A percentile compares a stretch with the other conserved stretches of the same genome.
Evolutionary conservation across 345 rosid species (phyloP).

Genomic region (Pistacia vera): DNA sequence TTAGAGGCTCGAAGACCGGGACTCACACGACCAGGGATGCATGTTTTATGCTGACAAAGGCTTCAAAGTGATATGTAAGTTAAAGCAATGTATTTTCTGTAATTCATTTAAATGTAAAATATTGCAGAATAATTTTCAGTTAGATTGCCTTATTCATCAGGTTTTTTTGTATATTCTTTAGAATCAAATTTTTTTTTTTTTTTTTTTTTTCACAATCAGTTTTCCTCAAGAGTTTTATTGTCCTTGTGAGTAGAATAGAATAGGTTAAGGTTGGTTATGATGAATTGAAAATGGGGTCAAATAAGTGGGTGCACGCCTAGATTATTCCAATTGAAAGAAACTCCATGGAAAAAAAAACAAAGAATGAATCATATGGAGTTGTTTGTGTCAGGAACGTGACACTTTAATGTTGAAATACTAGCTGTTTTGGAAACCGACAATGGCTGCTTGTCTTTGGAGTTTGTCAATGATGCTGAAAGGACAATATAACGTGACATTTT

Average conservation of each 20-base stretch:
- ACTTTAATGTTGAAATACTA: neutral
- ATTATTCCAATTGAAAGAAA: neutral
- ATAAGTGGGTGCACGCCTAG: neutral
- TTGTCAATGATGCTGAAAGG: neutral
- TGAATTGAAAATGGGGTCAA: neutral
- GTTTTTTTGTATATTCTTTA: slow-evolving; percentile 18
- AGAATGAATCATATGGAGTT: neutral
- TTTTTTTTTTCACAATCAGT: neutral
- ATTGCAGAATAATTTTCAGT: slow-evolving; percentile 10
- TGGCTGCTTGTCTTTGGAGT: no score
- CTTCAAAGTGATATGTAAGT: slow-evolving; percentile 26
- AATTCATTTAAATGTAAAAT: slow-evolving; percentile 29
- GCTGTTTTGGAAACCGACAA: neutral
- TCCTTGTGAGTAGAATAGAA: no score
- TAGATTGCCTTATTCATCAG: slow-evolving; percentile 13
- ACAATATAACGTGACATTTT: neutral
- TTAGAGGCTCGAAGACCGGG: slow-evolving; percentile 73
- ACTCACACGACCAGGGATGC: slow-evolving; percentile 45
- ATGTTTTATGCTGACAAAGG: slow-evolving; percentile 49
- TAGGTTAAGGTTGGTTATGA: no score
- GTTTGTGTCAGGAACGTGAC: neutral
- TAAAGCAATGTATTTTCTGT: slow-evolving; percentile 21
- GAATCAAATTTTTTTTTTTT: neutral
- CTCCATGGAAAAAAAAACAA: neutral
- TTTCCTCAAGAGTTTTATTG: neutral